Evolutionary conservation across 2,329 filamentous ascomycete species (phyloP).

Genomic region (Botrytis fabae): DNA sequence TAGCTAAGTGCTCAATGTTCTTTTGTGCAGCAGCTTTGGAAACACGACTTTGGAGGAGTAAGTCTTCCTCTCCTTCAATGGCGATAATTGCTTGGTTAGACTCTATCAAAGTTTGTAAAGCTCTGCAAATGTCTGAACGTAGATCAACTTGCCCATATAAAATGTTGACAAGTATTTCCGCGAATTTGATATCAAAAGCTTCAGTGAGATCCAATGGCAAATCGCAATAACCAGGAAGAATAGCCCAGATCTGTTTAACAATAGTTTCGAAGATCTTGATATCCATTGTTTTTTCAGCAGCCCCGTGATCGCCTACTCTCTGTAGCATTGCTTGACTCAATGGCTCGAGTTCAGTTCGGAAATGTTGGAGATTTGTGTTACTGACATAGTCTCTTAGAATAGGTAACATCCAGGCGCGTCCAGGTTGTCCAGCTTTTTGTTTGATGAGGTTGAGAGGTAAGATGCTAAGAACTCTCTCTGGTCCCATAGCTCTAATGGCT

Average conservation of each 20-base stretch:
- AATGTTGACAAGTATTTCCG: constrained; percentile 86
- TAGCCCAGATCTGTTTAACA: constrained; percentile 93
- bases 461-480: constrained; percentile 76
- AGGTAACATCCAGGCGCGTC: constrained; percentile 92
- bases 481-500: constrained; percentile 87
- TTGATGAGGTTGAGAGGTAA: constrained; percentile 83
- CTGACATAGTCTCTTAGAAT: constrained; percentile 85
- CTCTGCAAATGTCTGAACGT: constrained; percentile 82
- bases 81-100: constrained; percentile 81
- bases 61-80: constrained; percentile 64
- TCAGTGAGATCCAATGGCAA: constrained; percentile 75
- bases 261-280: constrained; percentile 97
- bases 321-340: constrained; percentile 90
- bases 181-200: constrained; percentile 84
- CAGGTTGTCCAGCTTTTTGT: constrained; percentile 73
- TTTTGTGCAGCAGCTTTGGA: constrained; percentile 72
- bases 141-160: constrained; percentile 90
- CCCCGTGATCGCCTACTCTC: constrained; percentile 77
- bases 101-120: constrained; percentile 82
- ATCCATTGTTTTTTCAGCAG: constrained; percentile 87
- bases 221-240: constrained; percentile 92
- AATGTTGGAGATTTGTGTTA: constrained; percentile 85
- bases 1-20: constrained; percentile 79
- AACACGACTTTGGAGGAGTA: constrained; percentile 76
- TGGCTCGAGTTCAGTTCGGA: constrained; percentile 81